Percentiles rank a stretch among this genome's conserved stretches.
phyloP scores from a whole-genome alignment of 805 yeast genomes.

The Barnettozyma siamensis region DNA sequence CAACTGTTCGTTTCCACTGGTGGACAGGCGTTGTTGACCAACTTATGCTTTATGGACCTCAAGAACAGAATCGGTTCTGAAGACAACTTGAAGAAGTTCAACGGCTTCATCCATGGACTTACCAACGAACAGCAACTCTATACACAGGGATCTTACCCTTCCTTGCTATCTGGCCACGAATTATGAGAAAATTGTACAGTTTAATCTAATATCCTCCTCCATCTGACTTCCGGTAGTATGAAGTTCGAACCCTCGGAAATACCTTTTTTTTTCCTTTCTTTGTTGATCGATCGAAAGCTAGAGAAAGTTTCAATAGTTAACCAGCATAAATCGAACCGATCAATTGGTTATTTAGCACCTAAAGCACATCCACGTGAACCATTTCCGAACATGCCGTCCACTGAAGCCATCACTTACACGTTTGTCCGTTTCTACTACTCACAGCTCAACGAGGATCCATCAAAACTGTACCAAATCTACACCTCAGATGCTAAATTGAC shows the following conservation, averaged over 20 bases:
- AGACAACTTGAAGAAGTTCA: constrained; percentile 30
- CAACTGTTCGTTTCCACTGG: constrained; percentile 51
- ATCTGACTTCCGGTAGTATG: neutral
- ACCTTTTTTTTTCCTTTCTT: neutral
- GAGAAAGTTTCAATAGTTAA: too few relatives aligned
- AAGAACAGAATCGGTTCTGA: constrained; percentile 27
- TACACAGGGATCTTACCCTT: constrained; percentile 3
- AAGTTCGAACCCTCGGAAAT: neutral
- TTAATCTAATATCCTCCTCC: too few relatives aligned
- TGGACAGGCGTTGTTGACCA: constrained; percentile 57
- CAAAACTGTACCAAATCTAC: constrained; percentile 38
- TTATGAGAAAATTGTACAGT: neutral
- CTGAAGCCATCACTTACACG: constrained; percentile 40
- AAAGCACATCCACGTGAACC: too few relatives aligned
- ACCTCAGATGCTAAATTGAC: constrained; percentile 38
- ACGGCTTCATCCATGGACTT: constrained; percentile 50
- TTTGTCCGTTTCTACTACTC: constrained; percentile 45
- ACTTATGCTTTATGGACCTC: constrained; percentile 58
- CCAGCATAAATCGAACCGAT: too few relatives aligned
- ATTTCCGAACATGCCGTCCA: constrained; percentile 12
- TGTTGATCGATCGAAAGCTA: neutral
- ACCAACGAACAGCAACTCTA: constrained; percentile 22
- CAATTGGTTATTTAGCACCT: too few relatives aligned
- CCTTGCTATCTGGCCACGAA: constrained; percentile 1
- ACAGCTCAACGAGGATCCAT: constrained; percentile 37